Percentiles rank a stretch among this genome's conserved stretches.
Conservation (phyloP, 495 filamentous ascomycete genomes). For the Lepraria neglecta region DNA sequence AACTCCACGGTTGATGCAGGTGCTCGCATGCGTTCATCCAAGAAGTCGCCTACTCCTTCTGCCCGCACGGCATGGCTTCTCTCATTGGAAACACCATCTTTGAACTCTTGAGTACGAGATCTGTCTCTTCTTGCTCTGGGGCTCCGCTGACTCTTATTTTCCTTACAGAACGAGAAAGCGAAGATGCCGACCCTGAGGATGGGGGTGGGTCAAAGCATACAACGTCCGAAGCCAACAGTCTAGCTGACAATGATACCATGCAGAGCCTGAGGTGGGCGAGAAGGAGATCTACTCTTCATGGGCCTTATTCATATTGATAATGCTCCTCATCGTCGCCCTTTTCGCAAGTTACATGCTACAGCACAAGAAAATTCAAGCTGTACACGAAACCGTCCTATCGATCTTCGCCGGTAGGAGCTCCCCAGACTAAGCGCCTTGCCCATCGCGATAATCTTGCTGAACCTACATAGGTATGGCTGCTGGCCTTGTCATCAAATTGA, state of each 20-base stretch:
- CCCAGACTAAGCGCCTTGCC: not conserved
- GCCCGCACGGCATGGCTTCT: constrained; percentile 33
- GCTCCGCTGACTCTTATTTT: not conserved
- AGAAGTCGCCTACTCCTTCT: not conserved
- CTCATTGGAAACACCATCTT: constrained; percentile 32
- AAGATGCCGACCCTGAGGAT: constrained; percentile 46
- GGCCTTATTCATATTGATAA: constrained; percentile 92
- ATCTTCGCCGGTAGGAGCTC: constrained; percentile 71
- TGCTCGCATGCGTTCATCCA: not conserved
- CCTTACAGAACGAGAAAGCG: constrained; percentile 27
- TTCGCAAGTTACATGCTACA: constrained; percentile 97
- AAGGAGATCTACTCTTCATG: constrained; percentile 93
- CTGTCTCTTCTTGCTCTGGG: constrained; percentile 25
- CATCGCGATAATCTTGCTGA: constrained; percentile 8
- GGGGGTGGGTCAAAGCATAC: constrained; percentile 34
- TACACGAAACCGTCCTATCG: constrained; percentile 95
- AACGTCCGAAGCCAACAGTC: constrained; percentile 6
- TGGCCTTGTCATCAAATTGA: constrained; percentile 78
- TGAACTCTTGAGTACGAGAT: constrained; percentile 36
- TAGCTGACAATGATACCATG: constrained; percentile 18
- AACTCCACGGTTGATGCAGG: constrained; percentile 8
- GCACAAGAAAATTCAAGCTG: constrained; percentile 88
- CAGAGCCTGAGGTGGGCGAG: constrained; percentile 58
- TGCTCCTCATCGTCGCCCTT: constrained; percentile 84
- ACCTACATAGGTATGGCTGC: constrained; percentile 76